Percentiles rank a stretch among this genome's conserved stretches.
Evolutionary conservation across 139 green algal species (phyloP).

Genomic region (Nannochloris sp.): DNA sequence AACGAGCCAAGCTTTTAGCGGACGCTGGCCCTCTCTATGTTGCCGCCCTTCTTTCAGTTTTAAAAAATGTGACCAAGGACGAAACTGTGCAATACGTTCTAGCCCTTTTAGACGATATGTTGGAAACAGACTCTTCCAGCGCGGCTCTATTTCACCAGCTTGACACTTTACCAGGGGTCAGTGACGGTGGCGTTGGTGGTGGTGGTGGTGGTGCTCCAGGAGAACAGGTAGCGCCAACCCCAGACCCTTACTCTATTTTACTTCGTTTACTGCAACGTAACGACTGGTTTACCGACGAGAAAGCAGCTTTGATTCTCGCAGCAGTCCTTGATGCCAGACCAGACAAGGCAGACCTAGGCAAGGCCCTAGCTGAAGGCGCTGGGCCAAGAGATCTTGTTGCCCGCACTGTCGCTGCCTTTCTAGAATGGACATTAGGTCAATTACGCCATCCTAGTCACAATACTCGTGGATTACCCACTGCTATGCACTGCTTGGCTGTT

Average conservation of each 20-base stretch:
- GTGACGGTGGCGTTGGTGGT: no score
- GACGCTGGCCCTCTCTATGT: constrained; percentile 67
- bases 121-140: constrained; percentile 44
- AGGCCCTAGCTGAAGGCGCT: not conserved
- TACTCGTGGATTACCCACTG: constrained; percentile 37
- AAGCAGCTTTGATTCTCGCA: constrained; percentile 63
- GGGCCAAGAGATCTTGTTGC: not conserved
- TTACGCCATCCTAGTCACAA: constrained; percentile 67
- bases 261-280: constrained; percentile 72
- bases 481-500: constrained; percentile 54
- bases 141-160: constrained; percentile 55
- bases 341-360: constrained; percentile 19
- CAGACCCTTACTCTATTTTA: constrained; percentile 64
- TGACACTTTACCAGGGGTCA: not conserved
- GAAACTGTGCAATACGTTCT: constrained; percentile 90
- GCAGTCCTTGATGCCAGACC: constrained; percentile 55
- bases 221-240: not conserved
- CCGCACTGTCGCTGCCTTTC: constrained; percentile 43
- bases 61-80: constrained; percentile 83
- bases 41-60: constrained; percentile 72
- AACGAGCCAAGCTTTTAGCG: constrained; percentile 56
- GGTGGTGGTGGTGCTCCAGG: not conserved
- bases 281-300: constrained; percentile 90
- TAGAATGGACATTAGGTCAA: constrained; percentile 84
- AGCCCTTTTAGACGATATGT: constrained; percentile 71